Evolutionary conservation across 2,329 filamentous ascomycete species (phyloP).

Genomic region (Colletotrichum tropicale): DNA sequence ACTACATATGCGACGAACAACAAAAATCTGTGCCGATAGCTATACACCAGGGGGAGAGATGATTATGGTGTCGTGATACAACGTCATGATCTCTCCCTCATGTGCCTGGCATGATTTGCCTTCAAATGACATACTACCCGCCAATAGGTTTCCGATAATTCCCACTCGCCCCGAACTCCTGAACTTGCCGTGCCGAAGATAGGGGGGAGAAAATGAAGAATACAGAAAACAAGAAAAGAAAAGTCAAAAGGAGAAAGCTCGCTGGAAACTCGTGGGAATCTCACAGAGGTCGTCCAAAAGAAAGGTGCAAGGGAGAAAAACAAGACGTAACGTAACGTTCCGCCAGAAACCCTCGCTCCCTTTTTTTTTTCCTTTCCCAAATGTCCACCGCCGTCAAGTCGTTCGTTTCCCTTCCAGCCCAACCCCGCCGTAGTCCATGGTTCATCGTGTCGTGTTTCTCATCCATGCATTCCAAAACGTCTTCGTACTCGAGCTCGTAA

Average conservation of each 20-base stretch:
- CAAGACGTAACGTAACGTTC: not conserved
- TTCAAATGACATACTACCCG: not conserved
- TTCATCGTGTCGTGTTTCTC: not conserved
- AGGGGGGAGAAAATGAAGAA: not conserved
- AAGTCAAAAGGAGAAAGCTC: not conserved
- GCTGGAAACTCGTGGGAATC: not conserved
- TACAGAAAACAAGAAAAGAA: not conserved
- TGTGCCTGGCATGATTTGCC: not conserved
- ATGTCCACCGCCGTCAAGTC: not conserved
- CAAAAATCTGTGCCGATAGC: not conserved
- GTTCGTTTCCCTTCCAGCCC: not conserved
- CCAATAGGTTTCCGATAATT: not conserved
- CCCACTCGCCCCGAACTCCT: not conserved
- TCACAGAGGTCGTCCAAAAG: not conserved
- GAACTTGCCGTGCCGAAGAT: not conserved
- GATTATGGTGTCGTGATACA: fast-evolving
- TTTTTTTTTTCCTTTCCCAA: not conserved
- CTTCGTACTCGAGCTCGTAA: not conserved
- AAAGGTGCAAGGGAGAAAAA: not conserved
- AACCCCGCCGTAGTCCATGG: not conserved
- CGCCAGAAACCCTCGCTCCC: not conserved
- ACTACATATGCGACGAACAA: not conserved
- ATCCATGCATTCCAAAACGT: not conserved
- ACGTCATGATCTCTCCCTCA: not conserved
- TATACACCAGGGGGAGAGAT: not conserved